Conservation (phyloP, 2,329 filamentous ascomycete genomes). For the Cladophialophora exuberans region DNA sequence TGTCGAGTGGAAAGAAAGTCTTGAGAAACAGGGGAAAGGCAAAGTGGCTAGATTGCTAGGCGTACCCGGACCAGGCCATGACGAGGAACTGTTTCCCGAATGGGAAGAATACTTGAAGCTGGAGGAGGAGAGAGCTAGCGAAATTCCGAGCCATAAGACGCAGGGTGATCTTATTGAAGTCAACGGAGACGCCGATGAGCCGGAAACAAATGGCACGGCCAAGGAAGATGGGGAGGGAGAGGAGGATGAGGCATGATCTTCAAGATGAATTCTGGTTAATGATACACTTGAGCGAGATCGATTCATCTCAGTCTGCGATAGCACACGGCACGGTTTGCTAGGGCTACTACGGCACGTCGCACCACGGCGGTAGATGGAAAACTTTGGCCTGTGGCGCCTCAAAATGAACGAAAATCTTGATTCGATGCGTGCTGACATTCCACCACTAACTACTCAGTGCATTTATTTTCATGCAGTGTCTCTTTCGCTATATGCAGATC, state of each 20-base stretch:
- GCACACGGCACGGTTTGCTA: too few relatives aligned
- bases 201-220: constrained; percentile 38
- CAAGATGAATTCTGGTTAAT: not conserved
- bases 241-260: constrained; percentile 11
- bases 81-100: constrained; percentile 88
- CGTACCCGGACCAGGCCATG: constrained; percentile 74
- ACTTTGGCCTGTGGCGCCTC: too few relatives aligned
- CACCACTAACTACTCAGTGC: too few relatives aligned
- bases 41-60: constrained; percentile 84
- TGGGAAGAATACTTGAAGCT: constrained; percentile 89
- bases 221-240: constrained; percentile 31
- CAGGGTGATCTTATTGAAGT: constrained; percentile 44
- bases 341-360: too few relatives aligned
- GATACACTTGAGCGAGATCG: not conserved
- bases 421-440: too few relatives aligned
- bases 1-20: constrained; percentile 75
- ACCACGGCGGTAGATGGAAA: too few relatives aligned
- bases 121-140: constrained; percentile 73
- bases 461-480: too few relatives aligned
- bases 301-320: too few relatives aligned
- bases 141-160: constrained; percentile 43
- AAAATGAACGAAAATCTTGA: too few relatives aligned
- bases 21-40: constrained; percentile 84
- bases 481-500: too few relatives aligned
- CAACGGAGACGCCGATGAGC: constrained; percentile 36